Evolutionary conservation across 2,329 filamentous ascomycete species (phyloP).

Genomic region (Cucurbitaria berberidis): DNA sequence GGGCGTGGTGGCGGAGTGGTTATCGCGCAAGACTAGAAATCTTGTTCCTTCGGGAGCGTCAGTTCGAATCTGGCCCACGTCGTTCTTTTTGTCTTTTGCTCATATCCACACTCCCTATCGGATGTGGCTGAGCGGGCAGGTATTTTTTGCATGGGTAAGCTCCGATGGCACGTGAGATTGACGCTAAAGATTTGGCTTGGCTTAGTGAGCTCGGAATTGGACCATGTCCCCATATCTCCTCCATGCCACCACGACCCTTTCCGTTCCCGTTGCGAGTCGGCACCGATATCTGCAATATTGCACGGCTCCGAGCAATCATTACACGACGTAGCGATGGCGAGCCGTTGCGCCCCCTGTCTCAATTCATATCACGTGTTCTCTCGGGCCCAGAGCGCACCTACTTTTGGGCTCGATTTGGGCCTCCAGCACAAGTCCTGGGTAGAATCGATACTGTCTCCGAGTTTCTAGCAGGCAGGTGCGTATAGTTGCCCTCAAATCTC

Average conservation of each 20-base stretch:
- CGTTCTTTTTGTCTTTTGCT: slow-evolving; percentile 31
- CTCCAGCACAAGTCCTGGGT: slow-evolving; percentile 6
- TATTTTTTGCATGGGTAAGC: neutral
- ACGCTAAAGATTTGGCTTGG: neutral
- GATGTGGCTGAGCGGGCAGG: neutral
- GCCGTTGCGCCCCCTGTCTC: slow-evolving; percentile 12
- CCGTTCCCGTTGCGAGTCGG: slow-evolving; percentile 73
- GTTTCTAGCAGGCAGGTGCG: slow-evolving; percentile 47
- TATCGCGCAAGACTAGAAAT: slow-evolving; percentile 53
- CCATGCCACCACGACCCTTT: slow-evolving; percentile 60
- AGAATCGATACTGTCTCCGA: slow-evolving; percentile 26
- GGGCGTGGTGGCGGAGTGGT: slow-evolving; percentile 51
- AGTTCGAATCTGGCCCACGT: slow-evolving; percentile 50
- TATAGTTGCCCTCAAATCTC: neutral
- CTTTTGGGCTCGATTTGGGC: slow-evolving; percentile 39
- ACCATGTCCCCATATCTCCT: neutral
- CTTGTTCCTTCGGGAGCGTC: slow-evolving; percentile 52
- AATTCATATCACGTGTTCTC: slow-evolving; percentile 34
- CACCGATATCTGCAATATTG: slow-evolving; percentile 77
- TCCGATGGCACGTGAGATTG: neutral
- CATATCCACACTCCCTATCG: neutral
- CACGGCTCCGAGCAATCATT: slow-evolving; percentile 68
- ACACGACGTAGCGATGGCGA: slow-evolving; percentile 20
- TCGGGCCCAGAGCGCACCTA: slow-evolving; percentile 41
- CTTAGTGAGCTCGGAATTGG: neutral